Conservation (phyloP, 768 basidiomycete genomes). For the Symmetrospora coprosmae region DNA sequence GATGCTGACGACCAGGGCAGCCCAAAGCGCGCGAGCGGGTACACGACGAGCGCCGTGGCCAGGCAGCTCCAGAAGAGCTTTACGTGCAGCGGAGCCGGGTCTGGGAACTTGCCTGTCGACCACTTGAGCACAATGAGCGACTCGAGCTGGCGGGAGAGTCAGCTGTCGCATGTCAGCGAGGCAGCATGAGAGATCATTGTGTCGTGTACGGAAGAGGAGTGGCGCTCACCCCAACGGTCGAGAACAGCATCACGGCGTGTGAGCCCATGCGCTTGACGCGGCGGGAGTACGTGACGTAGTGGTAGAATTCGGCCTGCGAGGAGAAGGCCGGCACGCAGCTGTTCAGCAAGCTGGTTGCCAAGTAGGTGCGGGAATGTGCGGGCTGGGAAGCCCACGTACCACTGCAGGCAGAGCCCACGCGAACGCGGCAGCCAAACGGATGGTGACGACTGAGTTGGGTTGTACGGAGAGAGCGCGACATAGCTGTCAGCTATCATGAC, state of each 20-base stretch:
- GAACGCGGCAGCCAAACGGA: slow-evolving; percentile 1
- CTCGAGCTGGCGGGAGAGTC: not conserved
- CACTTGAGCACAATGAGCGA: slow-evolving; percentile 8
- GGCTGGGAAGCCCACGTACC: no score
- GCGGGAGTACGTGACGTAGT: slow-evolving; percentile 3
- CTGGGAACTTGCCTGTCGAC: slow-evolving; percentile 11
- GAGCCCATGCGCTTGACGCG: slow-evolving; percentile 15
- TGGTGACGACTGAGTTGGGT: slow-evolving; percentile 8
- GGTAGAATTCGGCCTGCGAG: slow-evolving; percentile 14
- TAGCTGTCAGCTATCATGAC: not conserved
- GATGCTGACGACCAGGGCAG: no score
- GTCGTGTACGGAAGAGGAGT: no score
- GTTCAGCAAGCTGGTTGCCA: not conserved
- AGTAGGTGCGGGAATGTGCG: not conserved
- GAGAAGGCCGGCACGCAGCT: no score
- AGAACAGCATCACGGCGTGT: slow-evolving; percentile 12
- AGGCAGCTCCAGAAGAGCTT: slow-evolving; percentile 9
- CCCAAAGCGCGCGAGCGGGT: slow-evolving; percentile 5
- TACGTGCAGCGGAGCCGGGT: not conserved
- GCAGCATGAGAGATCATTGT: no score
- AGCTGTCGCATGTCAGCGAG: not conserved
- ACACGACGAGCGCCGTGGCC: not conserved
- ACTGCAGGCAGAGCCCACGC: slow-evolving; percentile 11
- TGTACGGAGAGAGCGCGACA: no score
- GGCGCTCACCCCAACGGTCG: slow-evolving; percentile 7